A percentile compares a stretch with the other conserved stretches of the same genome.
These are phyloP conservation scores for Urochloa ruziziensis DNA, from an alignment of 176 grass and related monocot species.

Conservation along the genomic window DNA sequence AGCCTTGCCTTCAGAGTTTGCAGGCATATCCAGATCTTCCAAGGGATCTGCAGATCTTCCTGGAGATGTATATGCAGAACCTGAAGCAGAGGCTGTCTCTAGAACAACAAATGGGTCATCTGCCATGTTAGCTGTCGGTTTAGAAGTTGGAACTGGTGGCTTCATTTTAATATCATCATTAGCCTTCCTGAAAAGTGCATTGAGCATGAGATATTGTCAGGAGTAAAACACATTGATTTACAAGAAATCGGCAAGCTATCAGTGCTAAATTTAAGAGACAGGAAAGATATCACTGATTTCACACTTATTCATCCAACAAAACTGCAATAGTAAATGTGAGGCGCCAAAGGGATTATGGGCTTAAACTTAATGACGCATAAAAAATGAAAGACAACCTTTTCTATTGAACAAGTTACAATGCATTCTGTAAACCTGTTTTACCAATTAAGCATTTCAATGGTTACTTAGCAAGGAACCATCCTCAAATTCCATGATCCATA, in stretches of 20 bases:
- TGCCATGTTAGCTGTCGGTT: conserved; percentile 35
- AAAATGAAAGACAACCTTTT: neutral
- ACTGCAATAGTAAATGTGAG: neutral
- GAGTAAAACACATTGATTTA: neutral
- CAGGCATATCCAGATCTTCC: conserved; percentile 45
- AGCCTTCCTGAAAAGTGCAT: conserved; percentile 59
- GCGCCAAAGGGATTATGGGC: neutral
- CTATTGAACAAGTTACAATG: conserved; percentile 2
- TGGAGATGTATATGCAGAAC: conserved; percentile 47
- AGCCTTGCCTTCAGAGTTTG: conserved; percentile 36
- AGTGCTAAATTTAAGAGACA: neutral
- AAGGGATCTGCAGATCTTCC: conserved; percentile 61
- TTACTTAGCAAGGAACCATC: neutral
- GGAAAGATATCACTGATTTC: neutral
- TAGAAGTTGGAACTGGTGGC: conserved; percentile 37
- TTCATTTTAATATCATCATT: conserved; percentile 41
- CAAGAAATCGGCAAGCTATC: neutral
- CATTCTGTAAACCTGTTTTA: neutral
- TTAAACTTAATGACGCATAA: neutral
- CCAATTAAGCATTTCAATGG: neutral
- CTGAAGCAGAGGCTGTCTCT: conserved; percentile 53
- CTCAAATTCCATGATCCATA: neutral
- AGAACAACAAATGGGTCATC: conserved; percentile 76
- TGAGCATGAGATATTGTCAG: conserved; percentile 3
- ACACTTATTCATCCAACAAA: neutral